Percentiles rank a stretch among this genome's conserved stretches.
Evolutionary conservation across 495 filamentous ascomycete genomes (phyloP).

Genomic region (Xanthoparmelia taractica): DNA sequence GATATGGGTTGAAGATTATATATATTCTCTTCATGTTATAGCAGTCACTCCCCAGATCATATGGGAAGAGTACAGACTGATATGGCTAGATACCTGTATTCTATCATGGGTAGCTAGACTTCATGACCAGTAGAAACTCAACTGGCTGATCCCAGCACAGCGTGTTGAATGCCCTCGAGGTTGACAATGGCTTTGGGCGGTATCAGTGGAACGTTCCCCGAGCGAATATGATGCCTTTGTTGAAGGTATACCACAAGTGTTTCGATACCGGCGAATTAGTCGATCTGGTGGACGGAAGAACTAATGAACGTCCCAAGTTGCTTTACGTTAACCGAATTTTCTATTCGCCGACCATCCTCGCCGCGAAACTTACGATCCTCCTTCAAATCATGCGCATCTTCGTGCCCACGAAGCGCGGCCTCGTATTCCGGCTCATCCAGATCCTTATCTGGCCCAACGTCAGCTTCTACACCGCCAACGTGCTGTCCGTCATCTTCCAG

Average conservation of each 20-base stretch:
- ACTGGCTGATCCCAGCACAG: constrained; percentile 6
- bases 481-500: constrained; percentile 15
- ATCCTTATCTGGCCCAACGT: constrained; percentile 3
- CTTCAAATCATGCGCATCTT: constrained; percentile 17
- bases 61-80: not conserved
- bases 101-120: constrained; percentile 3
- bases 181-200: constrained; percentile 2
- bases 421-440: constrained; percentile 11
- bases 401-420: constrained; percentile 12
- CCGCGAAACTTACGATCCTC: constrained; percentile 15
- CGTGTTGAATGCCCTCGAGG: constrained; percentile 6
- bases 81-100: not conserved
- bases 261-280: not conserved
- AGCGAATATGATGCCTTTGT: not conserved
- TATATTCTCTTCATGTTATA: not conserved
- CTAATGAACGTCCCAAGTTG: constrained; percentile 4
- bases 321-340: constrained; percentile 7
- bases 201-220: constrained; percentile 5
- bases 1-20: constrained; percentile 13
- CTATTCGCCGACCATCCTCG: constrained; percentile 10
- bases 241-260: not conserved
- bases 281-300: not conserved
- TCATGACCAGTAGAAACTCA: not conserved
- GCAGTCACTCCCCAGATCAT: not conserved
- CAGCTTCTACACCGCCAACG: constrained; percentile 11